Base-by-base conservation (phyloP, 1,139 yeast genomes). In the Pneumocystis sp. region DNA sequence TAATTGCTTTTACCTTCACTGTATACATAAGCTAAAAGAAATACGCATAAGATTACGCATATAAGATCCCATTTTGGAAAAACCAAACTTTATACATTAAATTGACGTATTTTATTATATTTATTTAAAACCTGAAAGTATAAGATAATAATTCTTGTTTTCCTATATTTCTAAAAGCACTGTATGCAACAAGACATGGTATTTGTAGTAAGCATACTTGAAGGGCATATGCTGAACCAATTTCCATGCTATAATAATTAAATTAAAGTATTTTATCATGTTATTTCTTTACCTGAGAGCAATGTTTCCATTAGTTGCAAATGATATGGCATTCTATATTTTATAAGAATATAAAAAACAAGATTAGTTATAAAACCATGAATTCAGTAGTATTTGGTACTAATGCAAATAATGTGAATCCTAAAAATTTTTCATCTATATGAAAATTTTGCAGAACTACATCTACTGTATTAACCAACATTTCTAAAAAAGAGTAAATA, bases 331-430 rank as follows among this genome's bases (percentile, higher is more conserved):
- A 76, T 93, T 95, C 69, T 50, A 50, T 50, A 50, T 25, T 15
- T 12, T 25, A 29, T 50, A 50, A 50, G 57, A 50, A 50, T 50
- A 25, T 50, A 50, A 50, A 44, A 50, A 50, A 50, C 17, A 50
- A 50, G 25, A 50, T 12, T 25, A 12, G 34, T 10, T 50, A 50
- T 25, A 50, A 50, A 25, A 50, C 57, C 57, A 95, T 81, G 73
- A 93, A 95, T 76, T 93, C 98, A 0, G 99, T 93, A 4, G 97
- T 90, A 73, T 91, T 93, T 15, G 98, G 98, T 44, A 95, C 97
- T 65, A 95, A 79, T 0, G 98, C 97, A 78, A 95, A 93, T 0
- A 93, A 87, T 0, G 97, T 91, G 69, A 93, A 81, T 6, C 98
- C 98, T 63, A 95, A 80, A 73, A 93, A 86, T 74, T 93, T 93